Conservation (phyloP, 331 rosid genomes). For the Erythrophleum ivorense region DNA sequence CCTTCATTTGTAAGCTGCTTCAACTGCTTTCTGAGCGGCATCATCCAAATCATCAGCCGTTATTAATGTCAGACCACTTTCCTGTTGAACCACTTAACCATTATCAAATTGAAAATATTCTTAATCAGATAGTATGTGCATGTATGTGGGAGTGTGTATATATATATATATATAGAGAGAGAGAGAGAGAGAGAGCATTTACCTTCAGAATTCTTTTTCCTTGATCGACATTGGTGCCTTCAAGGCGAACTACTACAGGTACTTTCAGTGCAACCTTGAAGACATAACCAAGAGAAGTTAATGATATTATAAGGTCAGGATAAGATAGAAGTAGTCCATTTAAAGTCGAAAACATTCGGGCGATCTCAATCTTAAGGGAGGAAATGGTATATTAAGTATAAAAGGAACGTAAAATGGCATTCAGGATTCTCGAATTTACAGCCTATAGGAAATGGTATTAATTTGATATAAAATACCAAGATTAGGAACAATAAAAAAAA, state of each 20-base stretch:
- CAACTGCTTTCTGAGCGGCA: constrained; percentile 95
- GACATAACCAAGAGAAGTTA: constrained; percentile 35
- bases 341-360: neutral
- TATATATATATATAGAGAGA: neutral
- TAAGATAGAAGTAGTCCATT: constrained; percentile 2
- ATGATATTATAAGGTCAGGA: constrained; percentile 25
- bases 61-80: constrained; percentile 87
- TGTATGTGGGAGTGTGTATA: neutral
- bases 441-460: neutral
- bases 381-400: neutral
- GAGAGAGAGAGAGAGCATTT: neutral
- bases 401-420: neutral
- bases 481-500: neutral
- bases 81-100: constrained; percentile 62
- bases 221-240: constrained; percentile 97
- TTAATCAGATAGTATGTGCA: neutral
- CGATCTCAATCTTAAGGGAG: neutral
- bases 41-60: constrained; percentile 98
- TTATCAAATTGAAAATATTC: constrained; percentile 22
- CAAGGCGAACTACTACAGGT: constrained; percentile 96
- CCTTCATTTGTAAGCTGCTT: constrained; percentile 72
- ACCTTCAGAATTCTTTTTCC: constrained; percentile 97
- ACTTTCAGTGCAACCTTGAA: constrained; percentile 85
- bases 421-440: neutral
- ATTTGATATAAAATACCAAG: neutral